Base-by-base conservation (phyloP, 129 eudicot species). In the Deinandra increscens region DNA sequence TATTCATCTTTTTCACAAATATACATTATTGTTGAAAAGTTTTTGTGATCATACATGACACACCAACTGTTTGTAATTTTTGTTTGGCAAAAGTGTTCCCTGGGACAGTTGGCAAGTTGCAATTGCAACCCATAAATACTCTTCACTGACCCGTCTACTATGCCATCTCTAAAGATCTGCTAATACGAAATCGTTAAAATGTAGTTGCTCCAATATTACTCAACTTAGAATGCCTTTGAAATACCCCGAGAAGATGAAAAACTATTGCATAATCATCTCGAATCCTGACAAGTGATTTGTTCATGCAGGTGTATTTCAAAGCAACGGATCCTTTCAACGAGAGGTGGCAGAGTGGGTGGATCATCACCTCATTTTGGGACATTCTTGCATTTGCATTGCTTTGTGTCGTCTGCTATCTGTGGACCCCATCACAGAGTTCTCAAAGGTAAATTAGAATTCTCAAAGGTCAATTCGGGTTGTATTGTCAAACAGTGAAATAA, bases 301-400 rank as follows among this genome's bases (percentile, higher is more conserved):
- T 72, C 29, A 10, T 75, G 60, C 84, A 94, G 99, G 88, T 94
- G 48, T 94, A 89, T 70, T 94, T 90, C 64, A 94, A 94, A 84
- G 91, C 97, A 78, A 94, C 97, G 4, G 99, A 94, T 82, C 99
- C 99, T 59, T 94, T 89, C 70, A 94, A 94, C 51, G 99, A 94
- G 86, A 88, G 89, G 83, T 94, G 99, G 99, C 96, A 94, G 80
- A 83, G 89, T 51, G 99, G 79, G 38, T 94, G 99, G 99, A 83
- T 90, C 53, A 90, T 94, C 79, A 87, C 94, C 66, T 95, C 97
- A 75, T 94, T 94, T 75, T 94, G 99, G 99, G 99, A 94, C 85
- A 84, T 94, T 79, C 88, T 94, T 72, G 90, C 99, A 56, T 84
- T 89, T 68, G 86, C 87, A 56, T 55, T 94, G 72, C 93, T 94